These are phyloP conservation scores for Colletotrichum spinosum DNA, from an alignment of 2,329 filamentous ascomycete species.

Conservation along the genomic window DNA sequence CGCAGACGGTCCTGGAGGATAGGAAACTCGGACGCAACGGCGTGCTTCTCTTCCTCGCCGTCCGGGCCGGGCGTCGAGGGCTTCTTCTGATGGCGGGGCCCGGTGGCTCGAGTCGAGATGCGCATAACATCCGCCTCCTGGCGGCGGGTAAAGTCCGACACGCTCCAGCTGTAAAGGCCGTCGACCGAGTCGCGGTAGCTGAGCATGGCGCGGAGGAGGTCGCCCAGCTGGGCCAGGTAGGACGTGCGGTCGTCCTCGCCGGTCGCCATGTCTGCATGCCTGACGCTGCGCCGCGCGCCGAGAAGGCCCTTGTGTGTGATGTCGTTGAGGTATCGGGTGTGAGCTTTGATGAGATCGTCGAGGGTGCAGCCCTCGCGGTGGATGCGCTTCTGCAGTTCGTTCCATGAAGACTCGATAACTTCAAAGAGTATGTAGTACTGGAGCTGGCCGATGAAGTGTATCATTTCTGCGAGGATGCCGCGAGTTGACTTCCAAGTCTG, in stretches of 20 bases:
- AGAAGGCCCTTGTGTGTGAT: conserved; percentile 97
- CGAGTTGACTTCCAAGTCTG: conserved; percentile 91
- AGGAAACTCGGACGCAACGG: conserved; percentile 74
- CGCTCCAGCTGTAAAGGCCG: conserved; percentile 92
- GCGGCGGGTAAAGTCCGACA: conserved; percentile 92
- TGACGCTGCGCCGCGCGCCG: conserved; percentile 71
- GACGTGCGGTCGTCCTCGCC: conserved; percentile 76
- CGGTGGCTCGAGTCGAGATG: conserved; percentile 67
- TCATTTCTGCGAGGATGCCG: conserved; percentile 94
- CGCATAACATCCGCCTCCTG: conserved; percentile 82
- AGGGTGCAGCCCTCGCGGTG: conserved; percentile 88
- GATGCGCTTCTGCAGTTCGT: conserved; percentile 85
- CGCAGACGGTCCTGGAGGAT: conserved; percentile 79
- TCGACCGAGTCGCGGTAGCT: conserved; percentile 94
- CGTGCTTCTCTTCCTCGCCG: conserved; percentile 39
- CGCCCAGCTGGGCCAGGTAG: conserved; percentile 91
- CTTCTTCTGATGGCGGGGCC: conserved; percentile 32
- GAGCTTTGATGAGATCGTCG: conserved; percentile 93
- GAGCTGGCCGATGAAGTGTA: conserved; percentile 95
- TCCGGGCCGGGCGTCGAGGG: conserved; percentile 34
- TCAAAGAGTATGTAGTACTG: conserved; percentile 99
- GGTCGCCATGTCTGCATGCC: conserved; percentile 51
- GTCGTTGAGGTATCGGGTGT: conserved; percentile 88
- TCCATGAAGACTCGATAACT: conserved; percentile 97
- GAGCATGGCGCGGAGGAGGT: conserved; percentile 94